Conservation (phyloP, 352 stramenopile species). For the Globisporangium camurandrum region DNA sequence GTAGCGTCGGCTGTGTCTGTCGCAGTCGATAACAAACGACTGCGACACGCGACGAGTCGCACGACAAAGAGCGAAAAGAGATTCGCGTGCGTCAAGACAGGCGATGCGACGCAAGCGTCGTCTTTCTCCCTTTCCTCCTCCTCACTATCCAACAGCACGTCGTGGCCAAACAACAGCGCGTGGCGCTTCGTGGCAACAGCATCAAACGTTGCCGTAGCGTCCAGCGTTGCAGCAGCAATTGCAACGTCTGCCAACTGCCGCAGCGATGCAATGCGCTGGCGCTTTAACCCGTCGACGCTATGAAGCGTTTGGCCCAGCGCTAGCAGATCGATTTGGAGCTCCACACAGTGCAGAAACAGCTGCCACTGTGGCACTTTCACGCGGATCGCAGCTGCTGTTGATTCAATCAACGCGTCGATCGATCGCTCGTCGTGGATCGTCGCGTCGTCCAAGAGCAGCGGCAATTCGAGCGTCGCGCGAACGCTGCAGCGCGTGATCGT, state of each 20-base stretch:
- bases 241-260: slow-evolving; percentile 38
- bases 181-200: slow-evolving; percentile 37
- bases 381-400: slow-evolving; percentile 30
- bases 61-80: slow-evolving; percentile 49
- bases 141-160: slow-evolving; percentile 66
- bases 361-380: slow-evolving; percentile 43
- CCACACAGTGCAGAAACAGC: slow-evolving; percentile 45
- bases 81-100: slow-evolving; percentile 41
- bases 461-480: slow-evolving; percentile 34
- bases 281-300: slow-evolving; percentile 22
- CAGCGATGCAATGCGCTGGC: slow-evolving; percentile 48
- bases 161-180: slow-evolving; percentile 60
- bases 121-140: slow-evolving; percentile 2
- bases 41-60: slow-evolving; percentile 37
- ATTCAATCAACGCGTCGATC: slow-evolving; percentile 45
- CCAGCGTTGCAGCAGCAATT: slow-evolving; percentile 29
- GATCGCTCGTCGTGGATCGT: slow-evolving; percentile 32
- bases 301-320: slow-evolving; percentile 23
- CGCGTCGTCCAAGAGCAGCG: slow-evolving; percentile 32
- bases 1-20: slow-evolving; percentile 27
- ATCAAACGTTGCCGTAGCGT: slow-evolving; percentile 40
- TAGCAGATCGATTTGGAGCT: slow-evolving; percentile 51
- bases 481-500: slow-evolving; percentile 43
- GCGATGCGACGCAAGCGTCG: slow-evolving; percentile 20
- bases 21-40: slow-evolving; percentile 17